These are phyloP conservation scores for Cryptococcus floricola DNA, from an alignment of 1,284 basidiomycete species.

Conservation along the genomic window DNA sequence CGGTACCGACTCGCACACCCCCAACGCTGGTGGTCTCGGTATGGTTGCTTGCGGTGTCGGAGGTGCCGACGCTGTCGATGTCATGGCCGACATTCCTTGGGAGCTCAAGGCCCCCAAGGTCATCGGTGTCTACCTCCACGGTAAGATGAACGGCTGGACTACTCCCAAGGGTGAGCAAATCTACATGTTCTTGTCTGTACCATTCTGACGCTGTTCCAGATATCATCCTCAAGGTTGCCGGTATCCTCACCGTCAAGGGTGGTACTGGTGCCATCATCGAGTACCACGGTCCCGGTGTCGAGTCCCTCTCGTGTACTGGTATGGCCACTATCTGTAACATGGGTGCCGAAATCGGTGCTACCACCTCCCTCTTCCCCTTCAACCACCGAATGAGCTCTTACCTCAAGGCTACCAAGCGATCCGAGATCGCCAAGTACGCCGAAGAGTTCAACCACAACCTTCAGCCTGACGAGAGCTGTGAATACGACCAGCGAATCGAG, in stretches of 20 bases:
- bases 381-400: conserved; percentile 92
- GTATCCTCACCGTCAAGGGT: conserved; percentile 96
- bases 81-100: conserved; percentile 97
- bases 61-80: conserved; percentile 98
- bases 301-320: conserved; percentile 94
- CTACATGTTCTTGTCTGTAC: conserved; percentile 2
- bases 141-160: conserved; percentile 84
- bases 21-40: conserved; percentile 97
- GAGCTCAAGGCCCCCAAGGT: conserved; percentile 92
- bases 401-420: conserved; percentile 87
- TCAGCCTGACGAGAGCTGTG: conserved; percentile 78
- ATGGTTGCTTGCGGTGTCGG: conserved; percentile 97
- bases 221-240: conserved; percentile 95
- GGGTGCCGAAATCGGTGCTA: conserved; percentile 99
- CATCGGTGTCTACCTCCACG: conserved; percentile 85
- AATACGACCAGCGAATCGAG: conserved; percentile 92
- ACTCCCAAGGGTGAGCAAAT: conserved; percentile 78
- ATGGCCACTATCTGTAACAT: conserved; percentile 99
- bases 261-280: conserved; percentile 96
- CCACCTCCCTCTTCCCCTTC: conserved; percentile 98
- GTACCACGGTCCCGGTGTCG: conserved; percentile 89
- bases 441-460: conserved; percentile 88
- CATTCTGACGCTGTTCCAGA: conserved; percentile 53
- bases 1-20: conserved; percentile 87
- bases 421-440: conserved; percentile 85